Base-by-base conservation (phyloP, 306 rosid genomes). In the Ziziphus jujuba region DNA sequence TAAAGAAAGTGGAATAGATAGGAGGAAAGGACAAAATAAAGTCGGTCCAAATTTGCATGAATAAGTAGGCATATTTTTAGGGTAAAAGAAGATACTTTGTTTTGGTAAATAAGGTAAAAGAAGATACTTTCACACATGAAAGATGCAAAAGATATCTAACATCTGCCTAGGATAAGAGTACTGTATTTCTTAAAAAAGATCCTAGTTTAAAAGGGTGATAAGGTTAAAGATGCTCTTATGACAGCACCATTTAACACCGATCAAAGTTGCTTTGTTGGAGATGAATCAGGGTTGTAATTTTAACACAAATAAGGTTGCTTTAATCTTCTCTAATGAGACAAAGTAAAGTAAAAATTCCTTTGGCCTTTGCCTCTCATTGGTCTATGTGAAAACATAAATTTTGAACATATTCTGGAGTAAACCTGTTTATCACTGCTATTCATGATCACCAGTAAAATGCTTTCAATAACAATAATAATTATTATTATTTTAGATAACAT, bases 161-260 rank as follows among this genome's bases (percentile, higher is more conserved):
- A 64, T 0, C 53, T 62, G 17, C 21, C 56, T 49, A 19, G 58
- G 57, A 19, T 12, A n/a, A 9, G 19, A 49, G n/a, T n/a, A n/a
- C n/a, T n/a, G 47, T 63, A 45, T 15, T 23, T 63, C 67, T 28
- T 24, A 48, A 65, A 31, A 50, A 49, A 6, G 45, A 50, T 9
- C 58, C 12, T 63, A 38, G 16, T n/a, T 60, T n/a, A 60, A n/a
- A 59, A 35, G 48, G 45, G 63, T 16, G 24, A 59, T 59, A 35
- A 59, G 19, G 40, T 20, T 40, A 11, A 61, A 40, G 51, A 5
- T 13, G n/a, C 17, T 20, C 19, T 49, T n/a, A 36, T 36, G 9
- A 7, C 6, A 2, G 0, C 6, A 36, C 2, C 6, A 36, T 36
- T 36, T 36, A 36, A 7, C 43, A 0, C 43, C 43, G 43, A 11